Percentiles rank a stretch among this genome's conserved stretches.
Evolutionary conservation across 768 basidiomycete species (phyloP).

Genomic region (Lactarius sp.): DNA sequence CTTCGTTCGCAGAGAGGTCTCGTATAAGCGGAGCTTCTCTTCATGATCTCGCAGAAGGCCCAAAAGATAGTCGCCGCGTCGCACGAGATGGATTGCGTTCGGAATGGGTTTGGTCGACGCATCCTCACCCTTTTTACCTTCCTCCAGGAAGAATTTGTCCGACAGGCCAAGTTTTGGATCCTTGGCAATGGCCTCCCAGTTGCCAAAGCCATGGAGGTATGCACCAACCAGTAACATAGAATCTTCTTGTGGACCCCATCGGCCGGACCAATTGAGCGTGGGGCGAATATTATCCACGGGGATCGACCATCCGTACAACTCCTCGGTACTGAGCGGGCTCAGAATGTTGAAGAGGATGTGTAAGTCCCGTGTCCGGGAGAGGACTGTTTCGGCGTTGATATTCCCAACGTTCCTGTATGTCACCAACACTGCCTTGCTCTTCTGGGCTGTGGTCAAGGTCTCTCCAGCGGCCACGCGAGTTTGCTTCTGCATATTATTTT

Average conservation of each 20-base stretch:
- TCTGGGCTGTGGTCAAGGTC: slow-evolving; percentile 85
- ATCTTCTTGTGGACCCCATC: slow-evolving; percentile 91
- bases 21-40: slow-evolving; percentile 86
- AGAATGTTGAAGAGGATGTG: slow-evolving; percentile 82
- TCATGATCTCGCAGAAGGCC: slow-evolving; percentile 80
- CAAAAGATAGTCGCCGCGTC: slow-evolving; percentile 91
- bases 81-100: slow-evolving; percentile 96
- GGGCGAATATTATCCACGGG: slow-evolving; percentile 92
- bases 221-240: slow-evolving; percentile 94
- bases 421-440: slow-evolving; percentile 95
- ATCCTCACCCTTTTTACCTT: slow-evolving; percentile 92
- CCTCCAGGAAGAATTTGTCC: slow-evolving; percentile 97
- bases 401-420: slow-evolving; percentile 84
- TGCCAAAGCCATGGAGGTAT: slow-evolving; percentile 89
- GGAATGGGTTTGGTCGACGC: slow-evolving; percentile 83
- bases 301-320: slow-evolving; percentile 78
- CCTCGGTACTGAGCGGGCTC: slow-evolving; percentile 51
- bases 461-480: slow-evolving; percentile 75
- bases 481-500: slow-evolving; percentile 78
- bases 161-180: slow-evolving; percentile 77
- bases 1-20: slow-evolving; percentile 69
- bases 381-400: slow-evolving; percentile 96
- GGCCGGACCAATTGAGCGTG: slow-evolving; percentile 93
- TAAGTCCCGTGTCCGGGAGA: slow-evolving; percentile 84
- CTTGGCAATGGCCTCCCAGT: slow-evolving; percentile 94